These are phyloP conservation scores for Trichoderma arundinaceum DNA, from an alignment of 2,329 filamentous ascomycete species.

Conservation along the genomic window DNA sequence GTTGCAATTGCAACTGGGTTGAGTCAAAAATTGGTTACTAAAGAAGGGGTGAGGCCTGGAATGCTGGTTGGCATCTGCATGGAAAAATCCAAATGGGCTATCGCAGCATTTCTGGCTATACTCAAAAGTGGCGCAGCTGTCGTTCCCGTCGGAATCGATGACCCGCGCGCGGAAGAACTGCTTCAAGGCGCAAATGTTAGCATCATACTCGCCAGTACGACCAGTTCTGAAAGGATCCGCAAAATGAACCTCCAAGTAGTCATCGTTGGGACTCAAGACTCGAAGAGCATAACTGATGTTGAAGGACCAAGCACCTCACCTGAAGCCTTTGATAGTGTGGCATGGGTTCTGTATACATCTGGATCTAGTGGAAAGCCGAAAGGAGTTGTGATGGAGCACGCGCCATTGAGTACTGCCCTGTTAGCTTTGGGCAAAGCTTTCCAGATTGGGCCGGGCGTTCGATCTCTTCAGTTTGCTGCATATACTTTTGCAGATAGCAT, in stretches of 20 bases:
- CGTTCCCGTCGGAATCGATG: neutral
- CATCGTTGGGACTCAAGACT: no score
- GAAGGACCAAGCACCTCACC: no score
- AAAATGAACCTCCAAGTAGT: no score
- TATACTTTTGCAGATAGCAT: constrained; percentile 20
- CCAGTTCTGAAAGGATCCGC: no score
- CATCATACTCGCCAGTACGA: no score
- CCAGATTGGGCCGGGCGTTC: neutral
- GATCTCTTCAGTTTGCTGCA: constrained; percentile 20
- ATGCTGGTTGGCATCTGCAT: constrained; percentile 41
- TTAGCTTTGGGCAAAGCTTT: neutral
- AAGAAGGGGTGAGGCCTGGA: constrained; percentile 37
- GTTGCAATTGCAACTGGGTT: constrained; percentile 42
- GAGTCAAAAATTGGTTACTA: constrained; percentile 38
- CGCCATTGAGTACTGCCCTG: neutral
- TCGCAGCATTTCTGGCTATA: constrained; percentile 36
- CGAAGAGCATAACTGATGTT: no score
- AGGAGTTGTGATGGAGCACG: constrained; percentile 16
- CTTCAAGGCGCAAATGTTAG: no score
- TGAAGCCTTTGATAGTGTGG: neutral
- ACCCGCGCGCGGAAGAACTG: no score
- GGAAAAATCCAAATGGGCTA: constrained; percentile 37
- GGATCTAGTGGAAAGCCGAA: constrained; percentile 28
- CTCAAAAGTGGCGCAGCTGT: neutral
- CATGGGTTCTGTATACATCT: constrained; percentile 20